Evolutionary conservation across 2,329 filamentous ascomycete species (phyloP).

Genomic region (Neophaeococcomyces mojaviensis): DNA sequence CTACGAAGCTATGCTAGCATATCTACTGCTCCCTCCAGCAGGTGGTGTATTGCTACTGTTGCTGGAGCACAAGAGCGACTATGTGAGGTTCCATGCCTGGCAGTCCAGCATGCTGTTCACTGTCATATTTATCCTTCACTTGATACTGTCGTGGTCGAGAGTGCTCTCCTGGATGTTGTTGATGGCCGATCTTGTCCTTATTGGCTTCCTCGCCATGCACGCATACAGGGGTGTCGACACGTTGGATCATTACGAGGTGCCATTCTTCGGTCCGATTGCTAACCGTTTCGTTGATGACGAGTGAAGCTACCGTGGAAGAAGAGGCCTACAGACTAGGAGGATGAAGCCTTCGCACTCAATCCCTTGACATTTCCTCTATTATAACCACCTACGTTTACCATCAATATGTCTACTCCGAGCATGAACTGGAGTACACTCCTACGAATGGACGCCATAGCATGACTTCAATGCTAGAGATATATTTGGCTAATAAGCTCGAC

Average conservation of each 20-base stretch:
- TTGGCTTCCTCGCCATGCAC: constrained; percentile 66
- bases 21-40: constrained; percentile 74
- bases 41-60: constrained; percentile 79
- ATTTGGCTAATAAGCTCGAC: no score
- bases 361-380: no score
- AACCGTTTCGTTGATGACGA: constrained; percentile 90
- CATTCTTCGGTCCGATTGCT: constrained; percentile 76
- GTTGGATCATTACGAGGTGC: constrained; percentile 68
- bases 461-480: no score
- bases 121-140: constrained; percentile 60
- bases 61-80: constrained; percentile 90
- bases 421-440: no score
- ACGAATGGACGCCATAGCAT: no score
- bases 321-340: neutral
- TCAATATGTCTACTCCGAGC: no score
- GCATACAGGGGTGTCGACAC: constrained; percentile 76
- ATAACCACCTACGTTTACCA: no score
- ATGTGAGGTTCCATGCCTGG: constrained; percentile 96
- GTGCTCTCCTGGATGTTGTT: constrained; percentile 81
- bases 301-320: constrained; percentile 28
- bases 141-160: constrained; percentile 77
- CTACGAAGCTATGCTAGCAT: constrained; percentile 84
- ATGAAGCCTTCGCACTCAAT: neutral
- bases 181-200: constrained; percentile 64
- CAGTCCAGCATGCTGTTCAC: constrained; percentile 81